Evolutionary conservation across 768 basidiomycete genomes (phyloP), one percentile per base, ranked within the genome.

Genomic region (Candolleomyces efflorescens): DNA sequence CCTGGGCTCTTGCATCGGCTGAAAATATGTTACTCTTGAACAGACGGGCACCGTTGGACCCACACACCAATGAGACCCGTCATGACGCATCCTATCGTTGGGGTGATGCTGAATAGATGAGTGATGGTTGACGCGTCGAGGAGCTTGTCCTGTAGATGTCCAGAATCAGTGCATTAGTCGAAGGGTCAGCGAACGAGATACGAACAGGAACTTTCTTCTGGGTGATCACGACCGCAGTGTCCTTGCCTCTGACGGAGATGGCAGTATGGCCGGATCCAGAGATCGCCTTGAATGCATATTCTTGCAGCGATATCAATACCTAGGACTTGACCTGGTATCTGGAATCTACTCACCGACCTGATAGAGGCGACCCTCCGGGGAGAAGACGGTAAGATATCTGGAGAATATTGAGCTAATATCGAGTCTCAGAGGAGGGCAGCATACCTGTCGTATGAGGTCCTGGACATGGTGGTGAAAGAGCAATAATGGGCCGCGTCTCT

Each of bases 231-330:
- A 98, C 94, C 4, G 89, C 82, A 5, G 94, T 96, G 65, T 98
- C 95, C 71, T 92, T 92, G 17, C 97, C 97, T 66, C 96, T 79
- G 46, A 98, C 90, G 17, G 95, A 83, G 52, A 99, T 82, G 1
- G 96, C 86, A 1, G 97, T 98, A 67, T 98, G 93, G 0, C 94
- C 96, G 1, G 94, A 94, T 55, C 93, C 94, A 61, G 94, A 93
- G 71, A 98, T 98, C 49, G 97, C 97, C 75, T 98, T 99, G 87
- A 98, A 98, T 24, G 97, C 96, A 81, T 98, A 98, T 77, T 98
- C 95, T 98, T 66, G 4, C 38, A 15, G 60, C 48, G 26, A 32
- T 26, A 61, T 59, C 37, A 58, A 47, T 44, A 50, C 32, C 43
- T 12, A n/a, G n/a, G n/a, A 45, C 20, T 36, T n/a, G 23, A 4